Base-by-base conservation (phyloP, 2,329 filamentous ascomycete genomes). In the Byssochlamys sp. region DNA sequence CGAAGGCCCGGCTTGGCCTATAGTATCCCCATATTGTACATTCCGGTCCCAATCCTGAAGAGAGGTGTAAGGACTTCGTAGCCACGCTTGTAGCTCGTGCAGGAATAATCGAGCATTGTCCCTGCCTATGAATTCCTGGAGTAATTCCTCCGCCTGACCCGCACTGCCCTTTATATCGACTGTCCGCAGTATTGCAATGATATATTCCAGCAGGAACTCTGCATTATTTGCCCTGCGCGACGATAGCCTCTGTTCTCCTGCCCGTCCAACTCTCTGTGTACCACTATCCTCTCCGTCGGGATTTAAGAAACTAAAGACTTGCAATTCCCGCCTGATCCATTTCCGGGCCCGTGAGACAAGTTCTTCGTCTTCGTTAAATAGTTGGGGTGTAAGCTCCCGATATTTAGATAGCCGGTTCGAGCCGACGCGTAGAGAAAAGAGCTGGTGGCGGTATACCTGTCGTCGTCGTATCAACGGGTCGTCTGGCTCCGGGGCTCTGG, bases 171-270 rank as follows among this genome's bases (percentile, higher is more conserved):
- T 90, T 3, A 91, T 80, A 66, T 96, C 90, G 14, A 94, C 84
- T 0, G 85, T 89, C 69, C 89, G 91, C 58, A 96, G 74, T 25
- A 96, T 88, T 9, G 88, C 87, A 48, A 96, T 75, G 55, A 95
- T 84, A 69, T 95, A 96, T 66, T 95, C 89, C 9, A 96, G 80
- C 10, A 96, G 72, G 61, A 91, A 95, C 67, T 95, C 91, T 6
- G 87, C 83, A 66, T 91, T 92, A 62, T 83, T 86, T 4, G 81
- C 81, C 48, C 83, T 75, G 39, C 81, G 75, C 53, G 68, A 70
- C 58, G 68, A 67, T 31, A 74, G 63, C 54, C 71, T 63, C 56
- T 70, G 69, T 10, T 62, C 63, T 1, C 71, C 71, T 6, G 70
- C 59, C 35, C 67, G 64, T 57, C 66, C 54, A 25, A 64, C 57